A percentile compares a stretch with the other conserved stretches of the same genome.
These are phyloP conservation scores for Paragyromitra xinjiangensis DNA, from an alignment of 495 filamentous ascomycete genomes.

Conservation along the genomic window DNA sequence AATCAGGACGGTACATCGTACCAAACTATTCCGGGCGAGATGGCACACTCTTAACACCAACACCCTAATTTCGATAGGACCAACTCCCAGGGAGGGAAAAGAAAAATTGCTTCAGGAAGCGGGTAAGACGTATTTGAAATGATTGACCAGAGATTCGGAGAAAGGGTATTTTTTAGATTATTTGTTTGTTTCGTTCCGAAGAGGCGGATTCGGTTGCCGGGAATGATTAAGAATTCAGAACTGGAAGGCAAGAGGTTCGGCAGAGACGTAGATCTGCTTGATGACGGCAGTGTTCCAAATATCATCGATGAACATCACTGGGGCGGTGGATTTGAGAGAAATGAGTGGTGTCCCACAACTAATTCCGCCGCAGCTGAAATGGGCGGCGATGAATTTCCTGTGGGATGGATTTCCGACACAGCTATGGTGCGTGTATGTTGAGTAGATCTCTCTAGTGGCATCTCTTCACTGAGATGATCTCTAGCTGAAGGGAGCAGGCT, in stretches of 20 bases:
- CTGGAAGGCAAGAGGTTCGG: slow-evolving; percentile 34
- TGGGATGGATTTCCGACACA: slow-evolving; percentile 42
- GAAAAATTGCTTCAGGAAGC: slow-evolving; percentile 26
- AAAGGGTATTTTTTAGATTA: slow-evolving; percentile 26
- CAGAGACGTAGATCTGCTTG: slow-evolving; percentile 37
- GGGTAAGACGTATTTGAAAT: slow-evolving; percentile 23
- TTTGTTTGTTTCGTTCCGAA: slow-evolving; percentile 28
- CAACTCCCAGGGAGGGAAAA: slow-evolving; percentile 4
- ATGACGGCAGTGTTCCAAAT: slow-evolving; percentile 46
- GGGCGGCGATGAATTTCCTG: slow-evolving; percentile 35
- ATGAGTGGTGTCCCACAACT: slow-evolving; percentile 29
- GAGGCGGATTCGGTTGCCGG: slow-evolving; percentile 30
- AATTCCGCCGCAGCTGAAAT: slow-evolving; percentile 41
- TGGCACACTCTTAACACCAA: slow-evolving; percentile 37
- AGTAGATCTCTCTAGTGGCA: slow-evolving; percentile 50
- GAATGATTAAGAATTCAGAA: slow-evolving; percentile 31
- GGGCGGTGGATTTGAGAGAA: slow-evolving; percentile 35
- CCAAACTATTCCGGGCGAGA: slow-evolving; percentile 45
- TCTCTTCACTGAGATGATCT: slow-evolving; percentile 49
- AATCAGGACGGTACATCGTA: slow-evolving; percentile 49
- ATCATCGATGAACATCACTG: slow-evolving; percentile 35
- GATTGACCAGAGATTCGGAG: slow-evolving; percentile 14
- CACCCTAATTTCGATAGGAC: slow-evolving; percentile 37
- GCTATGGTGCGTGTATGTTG: slow-evolving; percentile 45
- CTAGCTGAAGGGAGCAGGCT: slow-evolving; percentile 35